Base-by-base conservation (phyloP, 805 yeast species). In the Ogataea salicorniae region DNA sequence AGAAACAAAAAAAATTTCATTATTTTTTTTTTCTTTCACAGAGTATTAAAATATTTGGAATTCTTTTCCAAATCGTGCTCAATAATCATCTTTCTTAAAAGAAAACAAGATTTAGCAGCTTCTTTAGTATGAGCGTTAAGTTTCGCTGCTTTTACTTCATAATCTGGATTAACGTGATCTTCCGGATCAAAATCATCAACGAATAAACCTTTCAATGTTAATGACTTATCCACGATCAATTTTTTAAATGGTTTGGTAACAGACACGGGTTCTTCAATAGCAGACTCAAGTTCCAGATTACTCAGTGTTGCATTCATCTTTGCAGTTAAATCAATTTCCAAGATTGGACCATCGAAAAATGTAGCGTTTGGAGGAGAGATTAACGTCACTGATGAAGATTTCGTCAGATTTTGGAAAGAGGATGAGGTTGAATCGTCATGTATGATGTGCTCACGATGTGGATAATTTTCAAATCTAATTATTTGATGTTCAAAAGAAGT, bases 141-240 rank as follows among this genome's bases (percentile, higher is more conserved):
- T 5, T 35, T 20, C 33, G 33, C 18, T 6, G 48, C 41, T 17
- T 40, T 36, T 5, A 20, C 22, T 33, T 50, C 51, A 26, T 48
- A 43, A 4, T 34, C 34, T 6, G 48, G 38, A 31, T 41, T 29
- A 20, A 46, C 39, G 31, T 42, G 37, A 14, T 31, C 31, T 20
- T 53, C 54, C 4, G 54, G 54, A 43, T 51, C 54, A 38, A 42
- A 51, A 38, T 53, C 56, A 14, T 15, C 38, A 6, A 34, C 22
- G 5, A 53, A 41, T 22, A 53, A 41, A 6, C 52, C 56, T 18
- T 37, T 44, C 2, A 45, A 3, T 8, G 26, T 15, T 34, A 50
- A 38, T 6, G 17, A 29, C n/a, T 38, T 41, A 1, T 35, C 33
- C 4, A 5, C 13, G n/a, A 50, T 42, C 4, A 47, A 36, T 2